These are phyloP conservation scores for Biscogniauxia marginata DNA, from an alignment of 2,329 filamentous ascomycete genomes.

Conservation along the genomic window DNA sequence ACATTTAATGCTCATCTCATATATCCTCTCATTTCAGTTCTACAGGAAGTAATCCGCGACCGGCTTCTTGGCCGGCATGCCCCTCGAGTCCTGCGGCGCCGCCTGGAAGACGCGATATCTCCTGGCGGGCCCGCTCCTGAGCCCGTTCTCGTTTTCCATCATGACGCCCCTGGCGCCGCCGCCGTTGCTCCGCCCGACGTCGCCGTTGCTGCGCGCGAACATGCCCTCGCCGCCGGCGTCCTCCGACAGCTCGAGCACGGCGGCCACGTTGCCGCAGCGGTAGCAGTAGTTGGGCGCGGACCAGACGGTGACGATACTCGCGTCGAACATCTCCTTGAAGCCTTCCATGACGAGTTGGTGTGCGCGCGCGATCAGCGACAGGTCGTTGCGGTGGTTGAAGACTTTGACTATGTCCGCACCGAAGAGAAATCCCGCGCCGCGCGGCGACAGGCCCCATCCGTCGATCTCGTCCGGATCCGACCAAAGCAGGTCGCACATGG, in stretches of 20 bases:
- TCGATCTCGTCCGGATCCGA: slow-evolving; percentile 98
- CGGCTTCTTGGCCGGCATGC: slow-evolving; percentile 98
- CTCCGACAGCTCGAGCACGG: slow-evolving; percentile 88
- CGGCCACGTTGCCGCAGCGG: slow-evolving; percentile 91
- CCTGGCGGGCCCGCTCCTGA: slow-evolving; percentile 71
- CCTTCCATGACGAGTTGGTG: slow-evolving; percentile 99
- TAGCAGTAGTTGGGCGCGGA: slow-evolving; percentile 97
- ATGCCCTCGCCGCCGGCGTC: slow-evolving; percentile 73
- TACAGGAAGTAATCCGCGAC: slow-evolving; percentile 94
- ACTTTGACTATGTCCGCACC: slow-evolving; percentile 92
- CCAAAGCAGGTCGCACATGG: slow-evolving; percentile 98
- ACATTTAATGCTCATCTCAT: background rate
- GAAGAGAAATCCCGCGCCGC: slow-evolving; percentile 93
- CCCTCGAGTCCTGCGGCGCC: slow-evolving; percentile 89
- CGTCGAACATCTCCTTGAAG: slow-evolving; percentile 99
- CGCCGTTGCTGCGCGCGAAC: slow-evolving; percentile 70
- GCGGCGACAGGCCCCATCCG: slow-evolving; percentile 91
- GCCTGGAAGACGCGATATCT: slow-evolving; percentile 95
- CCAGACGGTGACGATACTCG: slow-evolving; percentile 97
- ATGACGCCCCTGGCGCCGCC: slow-evolving; percentile 43
- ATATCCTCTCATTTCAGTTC: background rate
- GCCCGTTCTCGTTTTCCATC: slow-evolving; percentile 45
- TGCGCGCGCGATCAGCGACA: slow-evolving; percentile 87
- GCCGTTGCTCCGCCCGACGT: slow-evolving; percentile 55
- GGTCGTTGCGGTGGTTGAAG: slow-evolving; percentile 93